Evolutionary conservation across 2,329 filamentous ascomycete genomes (phyloP).

Genomic region (Colletotrichum sp.): DNA sequence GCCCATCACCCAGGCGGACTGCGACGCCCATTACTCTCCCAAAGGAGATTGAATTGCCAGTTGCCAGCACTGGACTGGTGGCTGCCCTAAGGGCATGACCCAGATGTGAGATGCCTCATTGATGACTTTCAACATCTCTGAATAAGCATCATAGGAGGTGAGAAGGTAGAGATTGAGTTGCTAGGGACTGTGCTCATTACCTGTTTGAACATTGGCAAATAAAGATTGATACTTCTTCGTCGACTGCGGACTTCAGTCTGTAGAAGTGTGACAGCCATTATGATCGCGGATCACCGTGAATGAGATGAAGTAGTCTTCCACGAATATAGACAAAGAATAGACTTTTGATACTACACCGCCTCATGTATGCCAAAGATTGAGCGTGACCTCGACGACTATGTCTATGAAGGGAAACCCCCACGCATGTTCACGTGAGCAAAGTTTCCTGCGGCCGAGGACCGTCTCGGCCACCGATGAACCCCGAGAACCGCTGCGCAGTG

Average conservation of each 20-base stretch:
- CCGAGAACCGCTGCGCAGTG: not conserved
- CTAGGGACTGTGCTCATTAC: too few relatives aligned
- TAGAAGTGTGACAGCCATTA: too few relatives aligned
- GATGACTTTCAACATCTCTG: not conserved
- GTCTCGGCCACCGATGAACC: not conserved
- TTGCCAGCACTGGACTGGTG: not conserved
- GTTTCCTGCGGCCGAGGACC: not conserved
- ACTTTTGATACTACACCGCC: too few relatives aligned
- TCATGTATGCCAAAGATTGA: too few relatives aligned
- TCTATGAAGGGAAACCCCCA: not conserved
- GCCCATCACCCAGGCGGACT: not conserved
- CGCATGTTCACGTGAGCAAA: not conserved
- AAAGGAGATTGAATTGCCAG: not conserved
- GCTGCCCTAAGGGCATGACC: not conserved
- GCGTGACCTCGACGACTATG: not conserved
- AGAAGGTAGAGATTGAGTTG: not conserved
- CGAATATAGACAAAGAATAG: too few relatives aligned
- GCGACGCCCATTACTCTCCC: not conserved
- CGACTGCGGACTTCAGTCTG: too few relatives aligned
- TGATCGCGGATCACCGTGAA: too few relatives aligned
- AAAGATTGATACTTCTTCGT: too few relatives aligned
- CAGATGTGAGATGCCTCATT: not conserved
- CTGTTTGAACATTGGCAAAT: too few relatives aligned
- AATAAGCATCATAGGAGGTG: not conserved
- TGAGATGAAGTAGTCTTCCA: too few relatives aligned